Evolutionary conservation across 2,329 filamentous ascomycete genomes (phyloP).

Genomic region (Pseudocercospora vitis): DNA sequence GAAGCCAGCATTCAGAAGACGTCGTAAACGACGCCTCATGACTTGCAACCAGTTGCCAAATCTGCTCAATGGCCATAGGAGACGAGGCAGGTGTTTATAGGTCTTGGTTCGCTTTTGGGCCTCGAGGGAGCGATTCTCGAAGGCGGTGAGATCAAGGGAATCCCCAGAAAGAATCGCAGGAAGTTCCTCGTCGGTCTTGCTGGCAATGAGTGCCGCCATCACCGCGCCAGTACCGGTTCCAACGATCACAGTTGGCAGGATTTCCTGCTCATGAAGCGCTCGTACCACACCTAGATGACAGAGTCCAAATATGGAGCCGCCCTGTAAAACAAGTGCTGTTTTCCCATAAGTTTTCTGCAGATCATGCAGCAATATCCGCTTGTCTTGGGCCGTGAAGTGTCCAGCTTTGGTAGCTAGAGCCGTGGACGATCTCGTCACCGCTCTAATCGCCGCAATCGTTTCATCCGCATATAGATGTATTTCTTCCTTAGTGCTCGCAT

Average conservation of each 20-base stretch:
- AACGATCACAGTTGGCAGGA: conserved; percentile 85
- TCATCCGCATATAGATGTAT: conserved; percentile 91
- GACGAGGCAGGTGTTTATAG: conserved; percentile 57
- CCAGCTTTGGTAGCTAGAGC: conserved; percentile 20
- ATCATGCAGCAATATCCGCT: conserved; percentile 83
- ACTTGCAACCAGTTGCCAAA: conserved; percentile 51
- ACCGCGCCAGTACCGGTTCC: conserved; percentile 88
- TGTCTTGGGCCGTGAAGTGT: conserved; percentile 68
- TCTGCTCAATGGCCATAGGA: conserved; percentile 68
- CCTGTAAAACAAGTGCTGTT: conserved; percentile 75
- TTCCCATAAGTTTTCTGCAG: conserved; percentile 87
- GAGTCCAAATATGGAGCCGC: conserved; percentile 88
- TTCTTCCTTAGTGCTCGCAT: conserved; percentile 85
- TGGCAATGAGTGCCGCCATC: conserved; percentile 82
- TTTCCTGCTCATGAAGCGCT: conserved; percentile 68
- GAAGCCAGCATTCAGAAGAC: conserved; percentile 75
- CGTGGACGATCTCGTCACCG: conserved; percentile 69
- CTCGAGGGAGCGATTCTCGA: conserved; percentile 51
- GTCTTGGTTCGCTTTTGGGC: conserved; percentile 51
- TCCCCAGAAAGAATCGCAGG: conserved; percentile 73
- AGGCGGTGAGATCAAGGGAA: conserved; percentile 79
- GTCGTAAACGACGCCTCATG: conserved; percentile 62
- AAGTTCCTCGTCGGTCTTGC: conserved; percentile 83
- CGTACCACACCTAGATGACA: conserved; percentile 87
- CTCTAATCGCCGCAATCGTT: conserved; percentile 75